phyloP scores from a whole-genome alignment of 2,329 filamentous ascomycete species.

The Calonectria multiphialidica region DNA sequence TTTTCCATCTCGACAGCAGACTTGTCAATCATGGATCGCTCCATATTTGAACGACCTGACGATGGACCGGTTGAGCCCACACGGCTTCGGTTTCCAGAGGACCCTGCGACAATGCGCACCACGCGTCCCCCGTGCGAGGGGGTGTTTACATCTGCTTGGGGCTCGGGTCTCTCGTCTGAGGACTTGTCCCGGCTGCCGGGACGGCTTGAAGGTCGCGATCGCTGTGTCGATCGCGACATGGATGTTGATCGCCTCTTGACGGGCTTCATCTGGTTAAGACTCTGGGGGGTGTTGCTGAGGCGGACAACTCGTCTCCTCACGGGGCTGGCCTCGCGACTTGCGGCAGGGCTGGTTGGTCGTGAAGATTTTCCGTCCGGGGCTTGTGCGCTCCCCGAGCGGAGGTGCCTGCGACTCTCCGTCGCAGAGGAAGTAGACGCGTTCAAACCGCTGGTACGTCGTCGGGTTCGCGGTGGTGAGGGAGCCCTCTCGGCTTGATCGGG shows the following conservation, averaged over 20 bases:
- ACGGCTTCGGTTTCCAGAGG: constrained; percentile 59
- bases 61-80: constrained; percentile 52
- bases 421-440: constrained; percentile 57
- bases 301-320: constrained; percentile 69
- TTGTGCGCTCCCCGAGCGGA: constrained; percentile 63
- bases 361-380: constrained; percentile 51
- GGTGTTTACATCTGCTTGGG: constrained; percentile 62
- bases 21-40: constrained; percentile 49
- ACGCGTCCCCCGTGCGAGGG: constrained; percentile 64
- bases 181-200: constrained; percentile 56
- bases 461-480: constrained; percentile 60
- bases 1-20: constrained; percentile 57
- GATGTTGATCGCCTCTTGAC: constrained; percentile 65
- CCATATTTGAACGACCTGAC: constrained; percentile 50
- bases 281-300: constrained; percentile 64
- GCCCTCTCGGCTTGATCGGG: constrained; percentile 57
- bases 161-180: constrained; percentile 53
- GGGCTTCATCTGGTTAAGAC: constrained; percentile 54
- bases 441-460: constrained; percentile 62
- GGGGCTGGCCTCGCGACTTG: constrained; percentile 64
- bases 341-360: constrained; percentile 57
- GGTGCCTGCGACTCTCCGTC: constrained; percentile 58
- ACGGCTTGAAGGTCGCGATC: constrained; percentile 50
- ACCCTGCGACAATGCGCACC: constrained; percentile 67
- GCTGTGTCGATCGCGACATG: constrained; percentile 53